These are phyloP conservation scores for Leptographium wingfieldii DNA, from an alignment of 2,329 filamentous ascomycete species.

Conservation along the genomic window DNA sequence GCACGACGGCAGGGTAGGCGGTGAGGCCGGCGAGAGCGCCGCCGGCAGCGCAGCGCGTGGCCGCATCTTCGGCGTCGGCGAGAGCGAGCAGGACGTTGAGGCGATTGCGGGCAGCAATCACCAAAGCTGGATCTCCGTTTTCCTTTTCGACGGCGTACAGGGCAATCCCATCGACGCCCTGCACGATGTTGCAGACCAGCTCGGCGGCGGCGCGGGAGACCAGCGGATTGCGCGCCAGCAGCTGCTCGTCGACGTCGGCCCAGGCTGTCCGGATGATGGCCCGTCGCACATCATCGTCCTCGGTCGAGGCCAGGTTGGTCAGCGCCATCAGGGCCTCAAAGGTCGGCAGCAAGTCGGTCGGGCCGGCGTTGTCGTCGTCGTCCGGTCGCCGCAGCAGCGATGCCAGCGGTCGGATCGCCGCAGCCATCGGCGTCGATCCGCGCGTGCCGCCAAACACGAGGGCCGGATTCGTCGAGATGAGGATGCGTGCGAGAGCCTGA, in stretches of 20 bases:
- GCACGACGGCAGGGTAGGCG: slow-evolving; percentile 61
- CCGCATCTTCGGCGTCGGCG: slow-evolving; percentile 70
- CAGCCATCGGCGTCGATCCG: slow-evolving; percentile 54
- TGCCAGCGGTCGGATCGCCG: slow-evolving; percentile 71
- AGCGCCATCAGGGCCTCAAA: slow-evolving; percentile 88
- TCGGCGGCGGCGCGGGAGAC: slow-evolving; percentile 78
- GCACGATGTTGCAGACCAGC: slow-evolving; percentile 81
- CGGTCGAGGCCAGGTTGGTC: slow-evolving; percentile 80
- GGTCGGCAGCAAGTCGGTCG: slow-evolving; percentile 71
- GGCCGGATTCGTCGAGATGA: slow-evolving; percentile 74
- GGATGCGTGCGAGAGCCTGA: slow-evolving; percentile 70
- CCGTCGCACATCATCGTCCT: slow-evolving; percentile 51
- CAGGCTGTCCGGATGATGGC: slow-evolving; percentile 64
- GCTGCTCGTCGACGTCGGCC: slow-evolving; percentile 66
- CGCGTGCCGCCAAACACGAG: slow-evolving; percentile 72
- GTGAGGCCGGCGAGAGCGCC: slow-evolving; percentile 81
- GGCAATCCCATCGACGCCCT: slow-evolving; percentile 50
- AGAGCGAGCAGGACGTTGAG: slow-evolving; percentile 79
- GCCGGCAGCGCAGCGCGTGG: slow-evolving; percentile 71
- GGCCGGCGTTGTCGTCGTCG: slow-evolving; percentile 46
- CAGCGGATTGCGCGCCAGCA: slow-evolving; percentile 62
- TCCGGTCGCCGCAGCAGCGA: slow-evolving; percentile 47
- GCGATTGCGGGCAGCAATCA: slow-evolving; percentile 52
- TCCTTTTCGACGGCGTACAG: slow-evolving; percentile 49
- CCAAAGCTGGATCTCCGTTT: slow-evolving; percentile 22